phyloP scores from a whole-genome alignment of 2,329 filamentous ascomycete genomes.

The Trichoderma guizhouense region DNA sequence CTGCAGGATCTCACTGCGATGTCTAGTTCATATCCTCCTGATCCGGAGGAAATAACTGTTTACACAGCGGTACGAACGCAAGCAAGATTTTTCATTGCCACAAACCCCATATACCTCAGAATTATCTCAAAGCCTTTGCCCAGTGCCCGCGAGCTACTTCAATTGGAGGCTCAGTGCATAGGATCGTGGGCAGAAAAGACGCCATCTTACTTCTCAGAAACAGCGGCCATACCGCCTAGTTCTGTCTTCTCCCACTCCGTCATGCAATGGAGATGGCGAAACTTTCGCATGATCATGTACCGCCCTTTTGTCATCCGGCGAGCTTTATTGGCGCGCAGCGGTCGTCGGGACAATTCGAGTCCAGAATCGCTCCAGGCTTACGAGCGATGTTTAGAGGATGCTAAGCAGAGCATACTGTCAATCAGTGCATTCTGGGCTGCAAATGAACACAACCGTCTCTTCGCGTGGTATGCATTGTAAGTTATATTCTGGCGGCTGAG shows the following conservation, averaged over 20 bases:
- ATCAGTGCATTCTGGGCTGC: slow-evolving; percentile 39
- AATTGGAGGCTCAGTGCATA: slow-evolving; percentile 38
- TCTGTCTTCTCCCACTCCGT: slow-evolving; percentile 41
- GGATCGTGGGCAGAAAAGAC: slow-evolving; percentile 36
- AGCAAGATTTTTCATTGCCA: slow-evolving; percentile 43
- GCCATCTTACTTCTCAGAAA: slow-evolving; percentile 36
- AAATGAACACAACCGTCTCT: slow-evolving; percentile 37
- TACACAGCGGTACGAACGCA: slow-evolving; percentile 44
- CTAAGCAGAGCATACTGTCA: slow-evolving; percentile 38
- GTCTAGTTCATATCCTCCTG: slow-evolving; percentile 32
- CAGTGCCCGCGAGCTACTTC: slow-evolving; percentile 38
- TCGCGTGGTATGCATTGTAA: slow-evolving; percentile 42
- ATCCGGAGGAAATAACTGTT: slow-evolving; percentile 39
- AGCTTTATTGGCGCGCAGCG: slow-evolving; percentile 24
- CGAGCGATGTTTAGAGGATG: slow-evolving; percentile 38
- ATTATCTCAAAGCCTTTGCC: slow-evolving; percentile 45
- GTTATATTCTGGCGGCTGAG: neutral
- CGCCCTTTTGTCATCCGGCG: slow-evolving; percentile 43
- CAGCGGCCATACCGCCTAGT: slow-evolving; percentile 31
- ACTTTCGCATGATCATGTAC: slow-evolving; percentile 48
- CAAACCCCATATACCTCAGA: slow-evolving; percentile 42
- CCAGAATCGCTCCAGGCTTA: slow-evolving; percentile 24
- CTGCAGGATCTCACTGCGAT: slow-evolving; percentile 33
- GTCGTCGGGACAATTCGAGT: slow-evolving; percentile 22
- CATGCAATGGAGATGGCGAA: slow-evolving; percentile 43